These are phyloP conservation scores for Aspergillus costaricaensis DNA, from an alignment of 2,329 filamentous ascomycete genomes.

Conservation along the genomic window DNA sequence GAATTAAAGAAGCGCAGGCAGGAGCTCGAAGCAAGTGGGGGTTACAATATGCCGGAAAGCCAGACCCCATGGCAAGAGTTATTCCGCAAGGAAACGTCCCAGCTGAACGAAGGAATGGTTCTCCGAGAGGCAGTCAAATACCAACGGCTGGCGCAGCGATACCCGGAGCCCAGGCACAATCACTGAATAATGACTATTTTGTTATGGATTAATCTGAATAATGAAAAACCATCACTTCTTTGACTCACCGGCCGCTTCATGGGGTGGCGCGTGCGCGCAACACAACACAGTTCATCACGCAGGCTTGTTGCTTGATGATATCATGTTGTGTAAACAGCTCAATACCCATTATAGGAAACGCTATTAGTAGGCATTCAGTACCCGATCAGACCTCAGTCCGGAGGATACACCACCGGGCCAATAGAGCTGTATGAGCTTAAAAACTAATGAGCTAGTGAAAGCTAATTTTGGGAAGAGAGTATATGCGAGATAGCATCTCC, in stretches of 20 bases:
- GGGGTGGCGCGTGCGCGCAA: neutral
- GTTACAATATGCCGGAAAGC: constrained; percentile 44
- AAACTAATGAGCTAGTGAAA: neutral
- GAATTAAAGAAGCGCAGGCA: constrained; percentile 46
- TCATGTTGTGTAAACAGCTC: neutral
- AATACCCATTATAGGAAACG: neutral
- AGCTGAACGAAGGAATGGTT: constrained; percentile 52
- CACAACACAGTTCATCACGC: neutral
- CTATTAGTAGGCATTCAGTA: neutral
- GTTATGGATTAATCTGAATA: no score
- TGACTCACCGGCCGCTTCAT: neutral
- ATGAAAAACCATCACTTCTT: neutral
- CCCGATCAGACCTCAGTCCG: neutral
- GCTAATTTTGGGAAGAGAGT: neutral
- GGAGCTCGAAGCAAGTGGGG: constrained; percentile 41
- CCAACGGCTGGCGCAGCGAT: constrained; percentile 49
- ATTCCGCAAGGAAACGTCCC: constrained; percentile 50
- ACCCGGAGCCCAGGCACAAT: constrained; percentile 48
- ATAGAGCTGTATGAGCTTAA: neutral
- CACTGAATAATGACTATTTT: constrained; percentile 33
- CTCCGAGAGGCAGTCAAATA: constrained; percentile 50
- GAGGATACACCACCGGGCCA: neutral
- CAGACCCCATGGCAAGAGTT: constrained; percentile 57
- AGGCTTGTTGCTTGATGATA: neutral
- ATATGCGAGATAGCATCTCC: neutral